Conservation (phyloP, 148 eudicot species). For the Rhododendron mucronatum region DNA sequence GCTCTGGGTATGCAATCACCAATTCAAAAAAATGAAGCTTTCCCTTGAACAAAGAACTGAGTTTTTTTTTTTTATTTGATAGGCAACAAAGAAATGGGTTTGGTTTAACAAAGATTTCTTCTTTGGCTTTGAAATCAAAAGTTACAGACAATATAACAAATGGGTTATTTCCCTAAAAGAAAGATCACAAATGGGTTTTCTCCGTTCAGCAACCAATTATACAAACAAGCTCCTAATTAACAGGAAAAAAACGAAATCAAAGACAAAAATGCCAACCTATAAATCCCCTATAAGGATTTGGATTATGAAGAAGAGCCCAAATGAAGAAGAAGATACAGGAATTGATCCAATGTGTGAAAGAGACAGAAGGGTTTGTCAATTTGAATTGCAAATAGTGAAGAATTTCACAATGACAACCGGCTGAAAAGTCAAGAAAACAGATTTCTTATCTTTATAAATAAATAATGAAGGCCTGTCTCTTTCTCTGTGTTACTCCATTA, state of each 20-base stretch:
- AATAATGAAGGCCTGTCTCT: not conserved
- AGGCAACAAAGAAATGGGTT: not conserved
- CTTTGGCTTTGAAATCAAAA: not conserved
- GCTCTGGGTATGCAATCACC: not conserved
- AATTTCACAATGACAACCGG: not conserved
- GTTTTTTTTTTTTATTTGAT: no score
- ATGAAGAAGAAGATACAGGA: not conserved
- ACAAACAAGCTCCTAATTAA: not conserved
- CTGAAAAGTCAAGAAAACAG: not conserved
- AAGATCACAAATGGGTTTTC: not conserved
- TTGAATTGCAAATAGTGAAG: not conserved
- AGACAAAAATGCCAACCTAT: not conserved
- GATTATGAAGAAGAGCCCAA: not conserved
- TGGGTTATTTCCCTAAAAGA: not conserved
- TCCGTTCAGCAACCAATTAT: not conserved
- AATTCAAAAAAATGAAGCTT: not conserved
- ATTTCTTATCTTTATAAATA: not conserved
- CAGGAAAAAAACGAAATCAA: not conserved
- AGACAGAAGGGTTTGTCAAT: not conserved
- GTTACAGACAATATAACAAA: not conserved
- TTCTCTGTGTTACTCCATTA: not conserved
- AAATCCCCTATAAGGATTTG: not conserved
- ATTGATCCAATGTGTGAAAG: not conserved
- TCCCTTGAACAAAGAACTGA: not conserved
- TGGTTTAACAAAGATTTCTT: not conserved